phyloP scores from a whole-genome alignment of 2,329 filamentous ascomycete species.

The Phialocephala subalpina region DNA sequence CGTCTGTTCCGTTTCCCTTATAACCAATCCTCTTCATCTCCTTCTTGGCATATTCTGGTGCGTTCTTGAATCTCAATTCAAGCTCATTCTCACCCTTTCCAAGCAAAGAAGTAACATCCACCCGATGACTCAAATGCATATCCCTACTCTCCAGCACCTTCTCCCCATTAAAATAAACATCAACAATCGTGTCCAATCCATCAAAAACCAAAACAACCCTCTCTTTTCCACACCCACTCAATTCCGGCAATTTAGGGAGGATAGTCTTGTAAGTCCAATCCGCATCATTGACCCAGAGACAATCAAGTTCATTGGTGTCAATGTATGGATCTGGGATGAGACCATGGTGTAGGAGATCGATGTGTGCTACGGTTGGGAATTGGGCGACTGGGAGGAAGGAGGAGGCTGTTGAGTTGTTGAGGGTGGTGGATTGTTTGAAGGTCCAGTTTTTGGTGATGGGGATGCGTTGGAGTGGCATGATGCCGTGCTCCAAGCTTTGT shows the following conservation, averaged over 20 bases:
- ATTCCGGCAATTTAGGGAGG: constrained; percentile 7
- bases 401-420: constrained; percentile 28
- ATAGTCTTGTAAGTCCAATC: constrained; percentile 63
- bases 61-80: constrained; percentile 35
- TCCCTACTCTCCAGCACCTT: constrained; percentile 57
- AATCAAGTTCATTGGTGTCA: constrained; percentile 66
- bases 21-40: constrained; percentile 41
- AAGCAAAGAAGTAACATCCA: constrained; percentile 55
- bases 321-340: constrained; percentile 65
- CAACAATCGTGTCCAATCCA: constrained; percentile 63
- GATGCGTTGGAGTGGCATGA: constrained; percentile 36
- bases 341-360: constrained; percentile 67
- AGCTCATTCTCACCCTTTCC: constrained; percentile 25
- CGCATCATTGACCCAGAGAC: constrained; percentile 69
- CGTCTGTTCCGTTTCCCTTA: constrained; percentile 52
- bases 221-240: constrained; percentile 29
- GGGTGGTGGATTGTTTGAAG: constrained; percentile 59
- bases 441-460: constrained; percentile 63
- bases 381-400: constrained; percentile 35
- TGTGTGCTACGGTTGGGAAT: constrained; percentile 71
- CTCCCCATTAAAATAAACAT: constrained; percentile 56
- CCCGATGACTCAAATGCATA: constrained; percentile 61
- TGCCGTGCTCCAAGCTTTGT: not conserved
- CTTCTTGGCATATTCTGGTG: constrained; percentile 34
- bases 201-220: constrained; percentile 56